Conservation (phyloP, 2,329 filamentous ascomycete species). For the Alternaria solani region DNA sequence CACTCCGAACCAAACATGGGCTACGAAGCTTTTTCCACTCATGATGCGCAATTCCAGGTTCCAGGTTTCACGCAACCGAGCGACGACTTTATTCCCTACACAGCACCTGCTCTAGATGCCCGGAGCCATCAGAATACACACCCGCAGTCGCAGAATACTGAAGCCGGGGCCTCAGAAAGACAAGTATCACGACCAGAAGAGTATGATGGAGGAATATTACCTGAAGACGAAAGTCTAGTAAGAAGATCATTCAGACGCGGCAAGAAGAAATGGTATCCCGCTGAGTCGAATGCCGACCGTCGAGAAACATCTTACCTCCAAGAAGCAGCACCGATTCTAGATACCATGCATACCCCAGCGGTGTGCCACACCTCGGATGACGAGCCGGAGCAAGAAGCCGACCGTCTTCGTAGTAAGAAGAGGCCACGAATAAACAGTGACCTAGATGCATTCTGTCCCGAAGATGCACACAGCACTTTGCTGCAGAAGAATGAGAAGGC, state of each 20-base stretch:
- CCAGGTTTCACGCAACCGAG: slow-evolving; percentile 69
- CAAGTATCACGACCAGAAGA: too few relatives aligned
- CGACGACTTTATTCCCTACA: slow-evolving; percentile 83
- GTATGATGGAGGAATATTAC: too few relatives aligned
- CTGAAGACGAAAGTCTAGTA: too few relatives aligned
- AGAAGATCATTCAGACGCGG: too few relatives aligned
- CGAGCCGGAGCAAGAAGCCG: not conserved
- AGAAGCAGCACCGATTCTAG: too few relatives aligned
- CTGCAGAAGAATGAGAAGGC: not conserved
- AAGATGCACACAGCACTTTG: not conserved
- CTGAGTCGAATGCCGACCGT: not conserved
- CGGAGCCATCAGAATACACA: slow-evolving; percentile 59
- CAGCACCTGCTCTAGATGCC: slow-evolving; percentile 81
- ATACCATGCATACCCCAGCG: not conserved
- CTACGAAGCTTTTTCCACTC: too few relatives aligned
- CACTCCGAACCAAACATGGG: too few relatives aligned
- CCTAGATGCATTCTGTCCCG: too few relatives aligned
- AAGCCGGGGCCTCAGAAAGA: too few relatives aligned
- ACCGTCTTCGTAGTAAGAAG: too few relatives aligned
- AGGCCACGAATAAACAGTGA: not conserved
- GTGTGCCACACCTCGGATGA: not conserved
- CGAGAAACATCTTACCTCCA: not conserved
- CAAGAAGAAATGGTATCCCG: too few relatives aligned
- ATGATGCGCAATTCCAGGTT: slow-evolving; percentile 69
- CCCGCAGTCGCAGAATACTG: slow-evolving; percentile 49